Evolutionary conservation across 169 alveolate species (phyloP).

Genomic region (Perkinsus olseni): DNA sequence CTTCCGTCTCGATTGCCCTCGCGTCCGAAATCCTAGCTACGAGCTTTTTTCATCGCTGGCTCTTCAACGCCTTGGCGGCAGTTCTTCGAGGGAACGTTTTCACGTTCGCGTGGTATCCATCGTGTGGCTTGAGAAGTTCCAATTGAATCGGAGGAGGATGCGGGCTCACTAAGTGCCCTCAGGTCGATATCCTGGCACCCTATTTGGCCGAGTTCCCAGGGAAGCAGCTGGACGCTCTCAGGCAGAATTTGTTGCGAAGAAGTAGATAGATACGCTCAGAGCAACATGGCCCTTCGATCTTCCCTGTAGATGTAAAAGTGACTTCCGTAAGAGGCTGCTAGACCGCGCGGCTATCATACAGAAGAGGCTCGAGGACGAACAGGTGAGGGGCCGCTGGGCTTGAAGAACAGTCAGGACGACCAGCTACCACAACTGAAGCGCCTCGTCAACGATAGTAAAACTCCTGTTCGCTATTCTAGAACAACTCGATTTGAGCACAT

Average conservation of each 20-base stretch:
- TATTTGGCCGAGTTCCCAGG: slow-evolving; percentile 20
- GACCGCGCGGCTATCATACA: slow-evolving; percentile 61
- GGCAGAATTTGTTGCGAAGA: slow-evolving; percentile 44
- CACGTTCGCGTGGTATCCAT: not conserved
- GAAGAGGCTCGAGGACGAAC: slow-evolving; percentile 60
- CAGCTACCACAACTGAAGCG: no score
- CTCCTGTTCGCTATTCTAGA: no score
- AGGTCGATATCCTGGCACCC: not conserved
- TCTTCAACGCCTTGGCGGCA: no score
- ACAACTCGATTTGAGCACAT: no score
- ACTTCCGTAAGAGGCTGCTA: slow-evolving; percentile 52
- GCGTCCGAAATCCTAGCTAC: no score
- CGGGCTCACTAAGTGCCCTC: not conserved
- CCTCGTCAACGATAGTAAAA: no score
- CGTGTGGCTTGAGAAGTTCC: no score
- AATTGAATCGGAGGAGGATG: not conserved
- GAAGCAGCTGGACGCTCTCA: slow-evolving; percentile 51
- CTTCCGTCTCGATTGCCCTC: no score
- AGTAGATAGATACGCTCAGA: no score
- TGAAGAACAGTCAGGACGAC: no score
- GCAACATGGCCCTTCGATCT: not conserved
- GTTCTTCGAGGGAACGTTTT: no score
- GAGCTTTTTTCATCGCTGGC: no score
- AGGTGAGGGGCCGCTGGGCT: slow-evolving; percentile 4
- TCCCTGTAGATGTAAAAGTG: slow-evolving; percentile 11